Evolutionary conservation across 192 early-diverging fungal genomes (phyloP).

Genomic region (Coemansia sp.): DNA sequence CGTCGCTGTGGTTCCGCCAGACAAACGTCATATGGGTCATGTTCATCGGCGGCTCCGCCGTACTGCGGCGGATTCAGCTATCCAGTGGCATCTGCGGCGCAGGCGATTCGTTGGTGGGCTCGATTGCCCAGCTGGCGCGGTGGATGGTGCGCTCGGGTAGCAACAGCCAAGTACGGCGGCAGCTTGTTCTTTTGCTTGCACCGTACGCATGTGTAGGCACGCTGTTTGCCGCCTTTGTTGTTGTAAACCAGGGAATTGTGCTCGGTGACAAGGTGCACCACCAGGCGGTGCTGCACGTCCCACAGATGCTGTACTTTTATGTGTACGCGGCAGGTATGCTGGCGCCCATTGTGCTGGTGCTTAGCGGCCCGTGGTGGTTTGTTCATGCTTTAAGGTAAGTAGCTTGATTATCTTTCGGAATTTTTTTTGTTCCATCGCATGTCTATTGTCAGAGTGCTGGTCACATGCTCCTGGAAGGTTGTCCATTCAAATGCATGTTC

Average conservation of each 20-base stretch:
- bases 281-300: conserved; percentile 71
- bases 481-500: no score
- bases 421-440: no score
- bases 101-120: neutral
- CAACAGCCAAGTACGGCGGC: neutral
- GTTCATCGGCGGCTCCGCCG: conserved; percentile 56
- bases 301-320: conserved; percentile 86
- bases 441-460: no score
- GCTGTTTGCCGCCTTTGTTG: conserved; percentile 68
- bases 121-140: conserved; percentile 3
- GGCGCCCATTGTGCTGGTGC: conserved; percentile 48
- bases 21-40: conserved; percentile 90
- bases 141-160: conserved; percentile 8
- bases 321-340: conserved; percentile 59
- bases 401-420: no score
- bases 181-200: neutral
- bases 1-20: conserved; percentile 76
- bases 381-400: conserved; percentile 1
- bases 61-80: conserved; percentile 16
- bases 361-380: conserved; percentile 34
- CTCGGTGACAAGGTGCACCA: conserved; percentile 89
- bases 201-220: conserved; percentile 30
- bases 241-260: conserved; percentile 82
- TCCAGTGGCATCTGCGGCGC: neutral
- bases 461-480: no score